These are phyloP conservation scores for Aureobasidium mangrovei DNA, from an alignment of 2,329 filamentous ascomycete species.

Conservation along the genomic window DNA sequence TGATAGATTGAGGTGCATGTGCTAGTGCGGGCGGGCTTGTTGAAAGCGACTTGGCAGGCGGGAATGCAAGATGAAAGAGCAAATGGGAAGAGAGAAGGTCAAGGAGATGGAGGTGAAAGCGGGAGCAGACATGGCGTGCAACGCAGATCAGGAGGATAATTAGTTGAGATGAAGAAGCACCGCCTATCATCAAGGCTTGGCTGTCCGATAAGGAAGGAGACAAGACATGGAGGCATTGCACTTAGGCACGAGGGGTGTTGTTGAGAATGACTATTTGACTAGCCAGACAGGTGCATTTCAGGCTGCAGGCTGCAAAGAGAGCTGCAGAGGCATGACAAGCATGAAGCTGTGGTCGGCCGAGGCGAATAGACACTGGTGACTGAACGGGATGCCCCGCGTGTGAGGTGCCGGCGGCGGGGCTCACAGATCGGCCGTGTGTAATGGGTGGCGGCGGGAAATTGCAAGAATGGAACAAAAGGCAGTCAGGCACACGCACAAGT, in stretches of 20 bases:
- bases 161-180: slow-evolving; percentile 9
- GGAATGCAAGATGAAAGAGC: neutral
- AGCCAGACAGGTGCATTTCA: neutral
- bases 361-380: too few relatives aligned
- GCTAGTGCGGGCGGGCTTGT: neutral
- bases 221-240: neutral
- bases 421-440: too few relatives aligned
- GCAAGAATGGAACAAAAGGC: too few relatives aligned
- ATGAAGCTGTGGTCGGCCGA: too few relatives aligned
- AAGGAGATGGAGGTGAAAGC: neutral
- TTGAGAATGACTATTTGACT: neutral
- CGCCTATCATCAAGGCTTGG: slow-evolving; percentile 10
- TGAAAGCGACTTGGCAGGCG: slow-evolving; percentile 10
- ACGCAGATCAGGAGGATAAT: slow-evolving; percentile 11
- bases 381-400: too few relatives aligned
- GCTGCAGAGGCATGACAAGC: too few relatives aligned
- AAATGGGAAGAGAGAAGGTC: neutral
- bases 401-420: too few relatives aligned
- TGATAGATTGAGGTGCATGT: slow-evolving; percentile 9
- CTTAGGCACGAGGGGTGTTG: slow-evolving; percentile 7
- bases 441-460: too few relatives aligned
- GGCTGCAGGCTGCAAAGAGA: neutral
- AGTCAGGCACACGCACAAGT: too few relatives aligned
- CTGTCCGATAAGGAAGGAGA: slow-evolving; percentile 13
- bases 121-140: slow-evolving; percentile 7